Percentiles rank a stretch among this genome's conserved stretches.
These are phyloP conservation scores for Polyporus tsugae DNA, from an alignment of 1,284 basidiomycete species.

Conservation along the genomic window DNA sequence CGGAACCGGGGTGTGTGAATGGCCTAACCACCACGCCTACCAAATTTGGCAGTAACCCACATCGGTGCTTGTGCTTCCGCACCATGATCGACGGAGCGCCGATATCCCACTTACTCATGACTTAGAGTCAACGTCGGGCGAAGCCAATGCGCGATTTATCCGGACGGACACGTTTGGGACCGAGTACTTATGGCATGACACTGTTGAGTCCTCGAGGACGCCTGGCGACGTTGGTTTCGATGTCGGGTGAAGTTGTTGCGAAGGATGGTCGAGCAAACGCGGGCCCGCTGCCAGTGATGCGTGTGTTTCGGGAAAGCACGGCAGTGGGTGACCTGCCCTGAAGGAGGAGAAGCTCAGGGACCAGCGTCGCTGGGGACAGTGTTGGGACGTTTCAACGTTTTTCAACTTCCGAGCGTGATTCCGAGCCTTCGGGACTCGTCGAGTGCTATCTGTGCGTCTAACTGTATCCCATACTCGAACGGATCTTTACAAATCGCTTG, in stretches of 20 bases:
- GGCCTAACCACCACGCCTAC: slow-evolving; percentile 26
- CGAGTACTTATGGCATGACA: neutral
- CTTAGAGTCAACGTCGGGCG: neutral
- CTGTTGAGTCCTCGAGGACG: neutral
- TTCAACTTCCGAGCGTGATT: slow-evolving; percentile 7
- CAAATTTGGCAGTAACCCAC: slow-evolving; percentile 19
- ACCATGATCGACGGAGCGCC: slow-evolving; percentile 15
- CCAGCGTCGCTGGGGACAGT: slow-evolving; percentile 12
- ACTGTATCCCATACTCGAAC: slow-evolving; percentile 15
- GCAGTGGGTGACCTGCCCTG: slow-evolving; percentile 28
- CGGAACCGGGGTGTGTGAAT: neutral
- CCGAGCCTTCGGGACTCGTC: slow-evolving; percentile 19
- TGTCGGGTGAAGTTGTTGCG: neutral
- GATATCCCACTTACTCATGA: slow-evolving; percentile 12
- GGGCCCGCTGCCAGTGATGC: neutral
- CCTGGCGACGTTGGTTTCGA: neutral
- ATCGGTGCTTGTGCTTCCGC: slow-evolving; percentile 14
- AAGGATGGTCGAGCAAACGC: neutral
- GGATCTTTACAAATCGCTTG: slow-evolving; percentile 33
- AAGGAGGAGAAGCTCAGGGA: slow-evolving; percentile 15
- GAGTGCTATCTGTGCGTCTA: slow-evolving; percentile 26
- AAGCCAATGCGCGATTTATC: neutral
- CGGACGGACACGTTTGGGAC: neutral
- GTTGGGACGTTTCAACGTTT: slow-evolving; percentile 25
- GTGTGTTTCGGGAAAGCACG: slow-evolving; percentile 19